These are phyloP conservation scores for Cucurbita argyrosperma DNA, from an alignment of 306 rosid species.

Conservation along the genomic window DNA sequence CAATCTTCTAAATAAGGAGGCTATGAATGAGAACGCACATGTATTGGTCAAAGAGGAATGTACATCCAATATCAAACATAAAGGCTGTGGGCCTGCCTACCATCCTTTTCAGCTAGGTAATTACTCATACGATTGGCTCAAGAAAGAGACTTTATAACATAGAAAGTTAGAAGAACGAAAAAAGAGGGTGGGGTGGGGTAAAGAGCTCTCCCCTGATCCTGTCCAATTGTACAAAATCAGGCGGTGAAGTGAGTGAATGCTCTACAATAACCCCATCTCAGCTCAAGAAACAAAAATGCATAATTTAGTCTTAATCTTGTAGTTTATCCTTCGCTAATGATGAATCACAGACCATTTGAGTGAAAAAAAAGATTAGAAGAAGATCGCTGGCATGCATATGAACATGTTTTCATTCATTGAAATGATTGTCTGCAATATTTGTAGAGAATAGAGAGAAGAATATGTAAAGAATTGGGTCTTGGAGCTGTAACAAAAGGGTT, in stretches of 20 bases:
- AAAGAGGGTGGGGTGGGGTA: not conserved
- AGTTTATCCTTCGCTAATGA: not conserved
- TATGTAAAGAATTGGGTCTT: not conserved
- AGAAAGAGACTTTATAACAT: not conserved
- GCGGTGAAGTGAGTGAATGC: not conserved
- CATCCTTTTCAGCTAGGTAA: not conserved
- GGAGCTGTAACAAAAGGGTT: not conserved
- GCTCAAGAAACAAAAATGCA: not conserved
- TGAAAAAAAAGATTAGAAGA: not conserved
- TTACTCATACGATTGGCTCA: not conserved
- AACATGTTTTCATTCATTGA: not conserved
- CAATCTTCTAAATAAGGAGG: not conserved
- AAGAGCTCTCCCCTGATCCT: not conserved
- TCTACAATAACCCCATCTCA: not conserved
- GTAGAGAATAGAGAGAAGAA: not conserved
- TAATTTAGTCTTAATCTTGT: not conserved
- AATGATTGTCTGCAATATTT: not conserved
- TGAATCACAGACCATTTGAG: not conserved
- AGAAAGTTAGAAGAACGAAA: not conserved
- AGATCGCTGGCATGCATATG: not conserved
- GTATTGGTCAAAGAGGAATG: not conserved
- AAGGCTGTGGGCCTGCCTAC: slow-evolving; percentile 6
- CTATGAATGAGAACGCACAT: not conserved
- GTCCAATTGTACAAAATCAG: not conserved
- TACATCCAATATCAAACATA: slow-evolving; percentile 1